Base-by-base conservation (phyloP, 2,329 filamentous ascomycete species). In the Pseudogymnoascus sp. region DNA sequence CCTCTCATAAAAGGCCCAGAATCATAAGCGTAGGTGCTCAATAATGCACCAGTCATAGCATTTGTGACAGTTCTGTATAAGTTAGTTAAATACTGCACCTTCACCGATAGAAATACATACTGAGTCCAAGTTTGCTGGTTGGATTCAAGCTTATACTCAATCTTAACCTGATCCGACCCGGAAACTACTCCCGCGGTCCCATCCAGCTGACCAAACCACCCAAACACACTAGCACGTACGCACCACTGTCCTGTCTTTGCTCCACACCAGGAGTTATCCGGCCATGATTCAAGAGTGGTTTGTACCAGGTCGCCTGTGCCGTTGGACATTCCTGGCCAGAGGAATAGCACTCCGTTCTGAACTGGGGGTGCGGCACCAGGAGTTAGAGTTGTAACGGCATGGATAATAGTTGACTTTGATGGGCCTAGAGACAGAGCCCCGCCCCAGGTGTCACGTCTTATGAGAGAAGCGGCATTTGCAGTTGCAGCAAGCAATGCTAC, bases 251-350 rank as follows among this genome's bases (percentile, higher is more conserved):
- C 75, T 2, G 69, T 65, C 4, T 43, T 63, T 7, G 75, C 77
- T 40, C 76, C 76, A 63, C 76, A 78, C 76, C 75, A 79, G 12
- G 66, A 66, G 65, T 78, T 78, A 41, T 70, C 69, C 6, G 72
- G 64, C 76, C 75, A 78, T 18, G 71, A 73, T 65, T 79, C 75
- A 4, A 78, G 69, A 0, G 75, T 78, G 0, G 75, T 75, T 63
- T 78, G 76, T 52, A 79, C 67, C 14, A 79, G 69, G 59, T 79
- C 73, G 1, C 76, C 76, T 2, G 77, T 79, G 40, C 77, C 76
- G 65, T 78, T 79, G 61, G 74, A 76, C 74, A 79, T 78, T 4
- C 77, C 77, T 5, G 76, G 77, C 75, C 75, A 79, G 37, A 79
- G 71, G 67, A 76, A 77, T 0, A 79, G 71, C 33, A 69, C 69